A percentile compares a stretch with the other conserved stretches of the same genome.
phyloP scores from a whole-genome alignment of 176 grass and related monocot species.

The Oryza meridionalis region DNA sequence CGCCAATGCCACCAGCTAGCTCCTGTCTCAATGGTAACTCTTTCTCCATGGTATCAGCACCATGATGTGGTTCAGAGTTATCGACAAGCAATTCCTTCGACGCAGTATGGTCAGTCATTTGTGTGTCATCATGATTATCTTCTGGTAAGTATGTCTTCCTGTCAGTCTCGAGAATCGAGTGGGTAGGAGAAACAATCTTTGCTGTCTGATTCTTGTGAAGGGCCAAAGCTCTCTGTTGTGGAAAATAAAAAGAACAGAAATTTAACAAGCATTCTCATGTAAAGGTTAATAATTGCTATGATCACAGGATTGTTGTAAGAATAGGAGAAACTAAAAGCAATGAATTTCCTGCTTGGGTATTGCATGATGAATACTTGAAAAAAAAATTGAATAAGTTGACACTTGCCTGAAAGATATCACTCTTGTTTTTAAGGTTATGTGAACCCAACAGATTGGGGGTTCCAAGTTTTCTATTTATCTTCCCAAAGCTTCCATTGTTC shows the following conservation, averaged over 20 bases:
- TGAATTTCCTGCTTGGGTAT: constrained; percentile 9
- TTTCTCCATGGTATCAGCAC: constrained; percentile 27
- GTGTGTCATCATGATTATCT: constrained; percentile 26
- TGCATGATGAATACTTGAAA: constrained; percentile 15
- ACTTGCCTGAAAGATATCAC: constrained; percentile 69
- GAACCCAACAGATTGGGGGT: constrained; percentile 57
- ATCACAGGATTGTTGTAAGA: not conserved
- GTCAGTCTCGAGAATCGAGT: constrained; percentile 25
- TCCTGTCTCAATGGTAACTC: constrained; percentile 36
- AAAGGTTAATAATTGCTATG: constrained; percentile 33
- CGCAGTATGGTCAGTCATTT: constrained; percentile 33
- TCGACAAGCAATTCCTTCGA: constrained; percentile 27
- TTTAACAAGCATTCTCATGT: constrained; percentile 5
- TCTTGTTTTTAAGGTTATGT: constrained; percentile 57
- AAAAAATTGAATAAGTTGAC: constrained; percentile 6
- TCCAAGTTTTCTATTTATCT: constrained; percentile 47
- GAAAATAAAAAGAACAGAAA: constrained; percentile 11
- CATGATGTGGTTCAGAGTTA: constrained; percentile 6
- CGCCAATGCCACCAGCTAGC: constrained; percentile 6
- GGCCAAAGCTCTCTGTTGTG: constrained; percentile 77
- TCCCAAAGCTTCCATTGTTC: constrained; percentile 41
- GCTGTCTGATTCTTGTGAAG: constrained; percentile 67
- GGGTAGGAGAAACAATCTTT: constrained; percentile 34
- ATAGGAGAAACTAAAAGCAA: not conserved
- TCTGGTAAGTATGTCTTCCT: constrained; percentile 42